A percentile compares a stretch with the other conserved stretches of the same genome.
phyloP scores from a whole-genome alignment of 441 rosid genomes.

The Gossypium gossypioides region DNA sequence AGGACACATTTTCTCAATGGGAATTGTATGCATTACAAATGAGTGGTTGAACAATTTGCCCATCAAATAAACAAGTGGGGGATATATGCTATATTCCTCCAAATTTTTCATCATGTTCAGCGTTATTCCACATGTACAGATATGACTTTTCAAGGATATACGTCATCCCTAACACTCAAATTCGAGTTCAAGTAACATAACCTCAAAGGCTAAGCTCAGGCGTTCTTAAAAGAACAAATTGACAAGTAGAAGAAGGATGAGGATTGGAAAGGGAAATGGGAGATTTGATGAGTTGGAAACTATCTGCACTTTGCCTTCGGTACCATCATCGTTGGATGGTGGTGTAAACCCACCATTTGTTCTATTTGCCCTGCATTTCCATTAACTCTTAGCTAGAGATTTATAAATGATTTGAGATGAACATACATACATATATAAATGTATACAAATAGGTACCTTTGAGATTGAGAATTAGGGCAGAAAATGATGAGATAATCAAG shows the following conservation, averaged over 20 bases:
- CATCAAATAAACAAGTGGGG: too few relatives aligned
- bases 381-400: not conserved
- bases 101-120: too few relatives aligned
- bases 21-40: too few relatives aligned
- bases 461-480: conserved; percentile 35
- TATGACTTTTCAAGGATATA: too few relatives aligned
- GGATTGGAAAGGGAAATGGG: conserved; percentile 24
- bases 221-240: not conserved
- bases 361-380: conserved; percentile 23
- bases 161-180: not conserved
- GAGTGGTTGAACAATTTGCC: too few relatives aligned
- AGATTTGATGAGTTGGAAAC: conserved; percentile 35
- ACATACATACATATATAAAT: not conserved
- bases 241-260: conserved; percentile 24
- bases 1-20: too few relatives aligned
- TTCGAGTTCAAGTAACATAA: not conserved
- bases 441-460: conserved; percentile 27
- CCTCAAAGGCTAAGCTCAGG: too few relatives aligned
- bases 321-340: not conserved
- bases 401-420: not conserved
- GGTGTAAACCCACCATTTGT: conserved; percentile 17
- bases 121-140: too few relatives aligned
- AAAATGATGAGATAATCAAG: conserved; percentile 45
- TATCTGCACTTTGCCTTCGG: conserved; percentile 20
- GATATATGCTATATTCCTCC: too few relatives aligned